Evolutionary conservation across 2,329 filamentous ascomycete genomes (phyloP), one percentile per base, ranked within the genome.

Genomic region (Ophiostoma australiae): DNA sequence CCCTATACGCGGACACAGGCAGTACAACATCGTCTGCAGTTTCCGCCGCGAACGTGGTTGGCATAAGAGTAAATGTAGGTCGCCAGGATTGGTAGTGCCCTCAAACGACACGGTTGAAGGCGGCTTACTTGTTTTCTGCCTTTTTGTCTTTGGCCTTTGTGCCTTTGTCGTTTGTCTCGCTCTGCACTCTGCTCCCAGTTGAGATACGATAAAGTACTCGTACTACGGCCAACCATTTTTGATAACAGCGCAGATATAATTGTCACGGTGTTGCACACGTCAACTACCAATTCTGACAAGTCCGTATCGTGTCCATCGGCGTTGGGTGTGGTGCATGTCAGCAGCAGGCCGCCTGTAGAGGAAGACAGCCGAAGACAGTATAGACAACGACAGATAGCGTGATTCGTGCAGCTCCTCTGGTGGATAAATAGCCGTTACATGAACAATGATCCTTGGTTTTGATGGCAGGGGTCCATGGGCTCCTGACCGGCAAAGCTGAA

Each of bases 21-120:
- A 27, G 52, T 58, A n/a, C 52, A 27, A n/a, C 52, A 58, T 58
- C 52, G 52, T 58, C 15, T 58, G 52, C 52, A 58, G 52, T 58
- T 13, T 27, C 52, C 23, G 10, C 17, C 1, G n/a, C 10, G 13
- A 8, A 58, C 31, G 13, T 58, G 27, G 8, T 58, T 11, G 52
- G 23, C 1, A 8, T 27, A 58, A 11, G 3, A 10, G 15, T 27
- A n/a, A 13, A 27, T 31, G 52, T 27, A 27, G n/a, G 52, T 58
- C 52, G 52, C n/a, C 23, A 58, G 10, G 13, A 31, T 8, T 4
- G 52, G 52, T 1, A 11, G 23, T 1, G 44, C 17, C 11, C 52
- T 27, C 3, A 11, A 27, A 13, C 13, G n/a, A 58, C 10, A 58
- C 52, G 52, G 52, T 8, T 58, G 52, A n/a, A 58, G 17, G 15